These are phyloP conservation scores for Bryoerythrophyllum caledonicum DNA, from an alignment of 225 moss, liverwort and hornwort species.

Conservation along the genomic window DNA sequence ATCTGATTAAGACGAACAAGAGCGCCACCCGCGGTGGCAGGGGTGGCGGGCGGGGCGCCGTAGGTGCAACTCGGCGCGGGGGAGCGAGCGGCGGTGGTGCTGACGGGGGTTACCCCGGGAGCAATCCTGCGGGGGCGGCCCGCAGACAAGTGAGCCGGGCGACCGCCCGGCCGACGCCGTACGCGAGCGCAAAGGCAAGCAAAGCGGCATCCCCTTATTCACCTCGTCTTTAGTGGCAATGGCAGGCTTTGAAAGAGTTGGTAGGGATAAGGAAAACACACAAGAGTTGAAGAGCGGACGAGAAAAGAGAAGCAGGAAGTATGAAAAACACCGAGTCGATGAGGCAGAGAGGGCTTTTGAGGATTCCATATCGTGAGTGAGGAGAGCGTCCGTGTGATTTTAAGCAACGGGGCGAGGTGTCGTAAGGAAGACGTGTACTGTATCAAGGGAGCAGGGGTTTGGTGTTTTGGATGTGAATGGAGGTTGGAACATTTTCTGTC, in stretches of 20 bases:
- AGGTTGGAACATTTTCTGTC: slow-evolving; percentile 51
- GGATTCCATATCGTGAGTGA: slow-evolving; percentile 48
- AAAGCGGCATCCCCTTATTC: slow-evolving; percentile 92
- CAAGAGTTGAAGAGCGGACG: slow-evolving; percentile 21
- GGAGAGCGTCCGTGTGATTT: slow-evolving; percentile 33
- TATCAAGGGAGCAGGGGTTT: slow-evolving; percentile 51
- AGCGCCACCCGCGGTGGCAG: slow-evolving; percentile 72
- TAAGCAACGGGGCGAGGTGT: slow-evolving; percentile 51
- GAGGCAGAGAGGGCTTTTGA: slow-evolving; percentile 52
- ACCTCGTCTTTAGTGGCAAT: slow-evolving; percentile 74
- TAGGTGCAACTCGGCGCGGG: slow-evolving; percentile 67
- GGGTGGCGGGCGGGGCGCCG: slow-evolving; percentile 67
- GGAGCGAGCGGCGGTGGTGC: slow-evolving; percentile 49
- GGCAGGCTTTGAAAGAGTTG: slow-evolving; percentile 69
- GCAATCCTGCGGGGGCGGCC: slow-evolving; percentile 77
- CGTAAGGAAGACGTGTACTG: slow-evolving; percentile 48
- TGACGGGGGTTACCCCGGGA: slow-evolving; percentile 77
- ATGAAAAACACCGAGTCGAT: neutral
- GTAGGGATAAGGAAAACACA: slow-evolving; percentile 42
- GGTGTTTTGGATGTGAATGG: slow-evolving; percentile 61
- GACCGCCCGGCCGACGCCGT: slow-evolving; percentile 87
- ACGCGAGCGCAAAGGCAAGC: slow-evolving; percentile 98
- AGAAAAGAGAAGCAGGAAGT: neutral
- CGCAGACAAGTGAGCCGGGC: slow-evolving; percentile 96
- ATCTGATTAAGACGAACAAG: slow-evolving; percentile 99